Base-by-base conservation (phyloP, 2,329 filamentous ascomycete genomes). In the Emmonsiellopsis sp. region DNA sequence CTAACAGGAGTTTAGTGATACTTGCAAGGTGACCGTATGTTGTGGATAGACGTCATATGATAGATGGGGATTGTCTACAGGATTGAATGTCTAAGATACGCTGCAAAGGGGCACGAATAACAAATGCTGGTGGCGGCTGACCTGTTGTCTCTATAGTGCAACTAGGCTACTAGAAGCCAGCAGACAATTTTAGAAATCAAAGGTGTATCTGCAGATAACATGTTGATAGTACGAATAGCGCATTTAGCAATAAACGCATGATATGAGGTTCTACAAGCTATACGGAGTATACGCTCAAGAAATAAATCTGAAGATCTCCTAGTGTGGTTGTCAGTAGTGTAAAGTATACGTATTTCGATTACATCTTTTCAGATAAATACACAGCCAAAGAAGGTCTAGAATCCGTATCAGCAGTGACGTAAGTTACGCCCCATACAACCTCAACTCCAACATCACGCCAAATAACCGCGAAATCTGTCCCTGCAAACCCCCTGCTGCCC, bases 11-110 rank as follows among this genome's bases (percentile, higher is more conserved):
- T 31, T 38, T 40, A 63, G 60, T 50, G 62, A 64, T 44, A 60
- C 62, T 11, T 57, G 54, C 0, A 41, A 57, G 5, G 59, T 62
- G 34, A 64, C 62, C 4, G 60, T 59, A 31, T 65, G 62, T 52
- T 64, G 62, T 50, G 62, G 62, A 2, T 63, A 54, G 42, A 26
- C 20, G 3, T 26, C 20, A 26, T 26, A 26, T 26, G 20, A 3
- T 26, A 26, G 20, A 15, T 5, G 15, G 41, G 41, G 41, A 44
- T 10, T 9, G 13, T 38, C 9, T 38, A 5, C 8, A 37, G 35
- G 35, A 37, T 5, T 37, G 35, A 9, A 9, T 9, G 35, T 10
- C 2, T 9, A 37, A 37, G 34, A 37, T 7, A 37, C 34, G 11
- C 7, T n/a, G n/a, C n/a, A n/a, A n/a, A n/a, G n/a, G n/a, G n/a